Percentiles rank a stretch among this genome's conserved stretches.
Evolutionary conservation across 768 basidiomycete species (phyloP).

Genomic region (Leccinum barrowsii): DNA sequence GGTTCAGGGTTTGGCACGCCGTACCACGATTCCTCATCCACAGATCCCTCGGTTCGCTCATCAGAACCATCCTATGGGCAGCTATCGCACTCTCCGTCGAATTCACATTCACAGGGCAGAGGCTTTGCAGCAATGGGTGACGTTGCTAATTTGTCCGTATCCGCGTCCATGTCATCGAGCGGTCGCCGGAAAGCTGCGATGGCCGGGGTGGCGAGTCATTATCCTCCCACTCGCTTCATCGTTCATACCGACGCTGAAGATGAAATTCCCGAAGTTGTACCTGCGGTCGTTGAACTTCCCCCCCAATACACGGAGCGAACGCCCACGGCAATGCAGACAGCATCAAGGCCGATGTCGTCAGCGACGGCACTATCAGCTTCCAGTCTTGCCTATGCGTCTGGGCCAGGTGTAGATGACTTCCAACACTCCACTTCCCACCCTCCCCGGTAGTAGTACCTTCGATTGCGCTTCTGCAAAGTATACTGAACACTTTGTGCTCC

Average conservation of each 20-base stretch:
- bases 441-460: conserved; percentile 9
- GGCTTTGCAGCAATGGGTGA: conserved; percentile 22
- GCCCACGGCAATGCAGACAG: conserved; percentile 3
- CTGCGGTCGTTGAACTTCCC: conserved; percentile 68
- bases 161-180: conserved; percentile 34
- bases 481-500: neutral
- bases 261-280: conserved; percentile 38
- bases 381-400: conserved; percentile 13
- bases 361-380: conserved; percentile 4
- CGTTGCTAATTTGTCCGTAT: conserved; percentile 18
- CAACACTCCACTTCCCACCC: conserved; percentile 3
- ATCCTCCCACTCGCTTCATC: conserved; percentile 50
- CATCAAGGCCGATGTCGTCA: conserved; percentile 14
- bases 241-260: conserved; percentile 72
- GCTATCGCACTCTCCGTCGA: conserved; percentile 16
- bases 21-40: conserved; percentile 4
- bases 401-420: conserved; percentile 3
- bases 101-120: conserved; percentile 22
- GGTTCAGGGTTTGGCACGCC: neutral
- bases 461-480: neutral
- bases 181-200: conserved; percentile 52
- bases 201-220: conserved; percentile 44
- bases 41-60: conserved; percentile 6
- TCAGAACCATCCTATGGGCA: conserved; percentile 6
- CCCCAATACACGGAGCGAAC: conserved; percentile 62